Conservation (phyloP, 2,329 filamentous ascomycete species). For the Colletotrichum sp. region DNA sequence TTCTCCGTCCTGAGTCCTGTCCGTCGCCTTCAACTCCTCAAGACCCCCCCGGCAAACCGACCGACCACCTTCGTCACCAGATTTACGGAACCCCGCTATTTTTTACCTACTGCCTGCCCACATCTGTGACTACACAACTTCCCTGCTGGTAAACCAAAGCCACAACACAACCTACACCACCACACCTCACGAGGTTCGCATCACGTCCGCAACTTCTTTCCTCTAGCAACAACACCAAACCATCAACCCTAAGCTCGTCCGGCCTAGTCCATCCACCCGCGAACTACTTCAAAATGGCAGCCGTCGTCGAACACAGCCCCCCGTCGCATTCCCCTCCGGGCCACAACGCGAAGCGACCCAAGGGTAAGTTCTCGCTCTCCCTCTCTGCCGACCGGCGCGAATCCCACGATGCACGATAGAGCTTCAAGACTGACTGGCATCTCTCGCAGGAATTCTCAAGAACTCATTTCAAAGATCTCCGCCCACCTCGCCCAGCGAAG, state of each 20-base stretch:
- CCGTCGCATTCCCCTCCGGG: conserved; percentile 47
- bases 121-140: neutral
- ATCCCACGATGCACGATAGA: neutral
- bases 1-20: neutral
- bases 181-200: conserved; percentile 9
- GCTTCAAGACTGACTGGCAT: neutral
- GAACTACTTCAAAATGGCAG: conserved; percentile 41
- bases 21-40: neutral
- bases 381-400: neutral
- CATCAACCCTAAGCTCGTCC: neutral
- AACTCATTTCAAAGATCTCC: conserved; percentile 76
- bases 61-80: conserved; percentile 13
- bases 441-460: conserved; percentile 82
- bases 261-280: neutral
- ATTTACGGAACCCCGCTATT: conserved; percentile 17
- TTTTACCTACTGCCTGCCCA: neutral
- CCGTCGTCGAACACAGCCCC: conserved; percentile 39
- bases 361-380: conserved; percentile 38
- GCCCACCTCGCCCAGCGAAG: conserved; percentile 54
- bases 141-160: neutral
- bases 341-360: conserved; percentile 47
- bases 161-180: neutral
- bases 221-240: neutral
- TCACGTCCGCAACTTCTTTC: neutral
- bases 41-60: neutral